Base-by-base conservation (phyloP, 768 basidiomycete genomes). In the Hygrophorus pudorinus region DNA sequence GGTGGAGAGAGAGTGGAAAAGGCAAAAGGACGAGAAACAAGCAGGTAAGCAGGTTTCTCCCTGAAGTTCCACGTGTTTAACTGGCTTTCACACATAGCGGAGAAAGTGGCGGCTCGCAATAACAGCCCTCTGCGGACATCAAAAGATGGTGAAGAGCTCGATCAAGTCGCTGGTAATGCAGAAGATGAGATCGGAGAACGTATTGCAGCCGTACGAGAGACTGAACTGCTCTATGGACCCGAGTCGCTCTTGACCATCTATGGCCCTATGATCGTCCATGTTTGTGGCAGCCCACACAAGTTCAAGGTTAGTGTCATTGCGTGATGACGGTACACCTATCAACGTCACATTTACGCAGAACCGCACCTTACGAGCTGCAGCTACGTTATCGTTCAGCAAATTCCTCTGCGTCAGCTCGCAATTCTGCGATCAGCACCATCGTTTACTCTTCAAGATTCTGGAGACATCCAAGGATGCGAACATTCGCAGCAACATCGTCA, bases 101-200 rank as follows among this genome's bases (percentile, higher is more conserved):
- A 80, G 40, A 89, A 86, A 56, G 67, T 69, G 9, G 70, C 67
- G 1, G 65, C 61, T 17, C 65, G 56, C 14, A 59, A 55, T 1
- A 61, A 46, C 17, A 59, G 61, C 28, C 55, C 61, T 18, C 59
- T 62, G 51, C 66, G 65, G 20, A 59, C 61, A 6, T 61, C 73
- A 29, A 87, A 79, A 47, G 76, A 78, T 31, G 71, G 66, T 12
- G 92, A 96, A 56, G 96, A 99, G 58, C 78, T 98, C 0, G 96
- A 99, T 51, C 92, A 94, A 54, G 94, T 98, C 8, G 91, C 86
- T 6, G 96, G 96, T 5, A 94, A 93, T 56, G 91, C 91, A 3
- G 96, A 99, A 60, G 96, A 99, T 57, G 96, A 99, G 55, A 94
- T 97, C 52, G 96, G 92, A 11, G 96, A 99, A 46, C 75, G 84